phyloP scores from a whole-genome alignment of 257 asterid genomes.

The Cinchona pubescens region DNA sequence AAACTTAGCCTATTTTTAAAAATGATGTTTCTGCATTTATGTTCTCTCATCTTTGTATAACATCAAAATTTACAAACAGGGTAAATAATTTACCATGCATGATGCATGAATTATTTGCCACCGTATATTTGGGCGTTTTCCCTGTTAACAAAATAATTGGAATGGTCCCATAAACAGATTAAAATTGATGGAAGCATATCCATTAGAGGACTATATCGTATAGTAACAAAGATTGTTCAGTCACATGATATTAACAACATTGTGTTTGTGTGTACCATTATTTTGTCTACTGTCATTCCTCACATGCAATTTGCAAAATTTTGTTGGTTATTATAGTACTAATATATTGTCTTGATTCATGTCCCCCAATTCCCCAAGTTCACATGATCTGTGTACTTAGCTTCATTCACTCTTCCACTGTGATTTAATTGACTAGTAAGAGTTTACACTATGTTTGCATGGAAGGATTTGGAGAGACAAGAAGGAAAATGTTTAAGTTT shows the following conservation, averaged over 20 bases:
- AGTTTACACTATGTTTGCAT: too few relatives aligned
- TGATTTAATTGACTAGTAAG: not conserved
- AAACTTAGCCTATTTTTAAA: too few relatives aligned
- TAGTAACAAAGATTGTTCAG: constrained; percentile 31
- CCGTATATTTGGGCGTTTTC: not conserved
- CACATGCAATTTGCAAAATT: constrained; percentile 17
- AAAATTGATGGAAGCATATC: constrained; percentile 4
- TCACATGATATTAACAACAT: constrained; percentile 36
- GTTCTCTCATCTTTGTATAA: not conserved
- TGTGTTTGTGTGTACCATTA: constrained; percentile 8
- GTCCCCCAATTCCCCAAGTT: constrained; percentile 3
- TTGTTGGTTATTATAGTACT: constrained; percentile 2
- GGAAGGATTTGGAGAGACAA: too few relatives aligned
- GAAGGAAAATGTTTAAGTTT: too few relatives aligned
- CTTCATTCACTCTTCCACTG: not conserved
- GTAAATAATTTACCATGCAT: not conserved
- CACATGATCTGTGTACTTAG: constrained; percentile 13
- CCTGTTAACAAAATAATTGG: not conserved
- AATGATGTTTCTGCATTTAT: not conserved
- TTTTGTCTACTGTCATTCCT: constrained; percentile 22
- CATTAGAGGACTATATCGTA: not conserved
- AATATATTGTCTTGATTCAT: constrained; percentile 14
- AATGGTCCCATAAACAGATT: constrained; percentile 21
- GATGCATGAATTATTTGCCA: not conserved
- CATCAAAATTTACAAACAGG: not conserved